phyloP scores from a whole-genome alignment of 208 protist species.

The Leishmania lainsoni region DNA sequence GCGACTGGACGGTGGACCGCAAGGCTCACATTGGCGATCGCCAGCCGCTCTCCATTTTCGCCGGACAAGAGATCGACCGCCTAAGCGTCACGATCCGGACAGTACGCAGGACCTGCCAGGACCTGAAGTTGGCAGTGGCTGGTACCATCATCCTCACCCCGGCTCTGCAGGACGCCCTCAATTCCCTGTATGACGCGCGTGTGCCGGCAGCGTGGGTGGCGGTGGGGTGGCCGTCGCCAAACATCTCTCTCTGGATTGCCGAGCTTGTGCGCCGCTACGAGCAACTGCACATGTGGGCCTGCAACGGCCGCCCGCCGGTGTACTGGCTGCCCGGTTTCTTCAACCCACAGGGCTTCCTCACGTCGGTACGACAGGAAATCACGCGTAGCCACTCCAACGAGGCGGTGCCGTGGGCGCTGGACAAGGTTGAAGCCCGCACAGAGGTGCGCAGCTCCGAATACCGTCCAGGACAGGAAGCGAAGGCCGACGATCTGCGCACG shows the following conservation, averaged over 20 bases:
- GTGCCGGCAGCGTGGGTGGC: conserved; percentile 95
- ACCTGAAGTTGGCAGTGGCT: conserved; percentile 96
- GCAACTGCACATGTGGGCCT: conserved; percentile 95
- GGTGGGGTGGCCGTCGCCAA: conserved; percentile 96
- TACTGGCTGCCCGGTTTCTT: conserved; percentile 99
- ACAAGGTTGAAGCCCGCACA: conserved; percentile 95
- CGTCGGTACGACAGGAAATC: conserved; percentile 98
- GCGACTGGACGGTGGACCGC: conserved; percentile 90
- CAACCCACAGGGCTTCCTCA: conserved; percentile 99
- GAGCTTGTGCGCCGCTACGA: conserved; percentile 94
- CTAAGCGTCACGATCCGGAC: conserved; percentile 83
- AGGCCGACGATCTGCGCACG: conserved; percentile 86
- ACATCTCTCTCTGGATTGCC: conserved; percentile 97
- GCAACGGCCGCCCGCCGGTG: conserved; percentile 88
- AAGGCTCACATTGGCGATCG: conserved; percentile 78
- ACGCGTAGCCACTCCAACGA: conserved; percentile 91
- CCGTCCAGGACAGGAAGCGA: conserved; percentile 90
- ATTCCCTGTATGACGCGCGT: conserved; percentile 96
- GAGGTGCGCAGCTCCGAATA: conserved; percentile 95
- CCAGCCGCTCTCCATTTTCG: conserved; percentile 96
- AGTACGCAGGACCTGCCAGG: conserved; percentile 87
- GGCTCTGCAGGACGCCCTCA: conserved; percentile 93
- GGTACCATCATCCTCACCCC: conserved; percentile 98
- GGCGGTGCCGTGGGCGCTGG: conserved; percentile 95
- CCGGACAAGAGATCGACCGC: conserved; percentile 96